Evolutionary conservation across 1,284 basidiomycete species (phyloP), one percentile per base, ranked within the genome.

Genomic region (Pseudozyma thailandica): DNA sequence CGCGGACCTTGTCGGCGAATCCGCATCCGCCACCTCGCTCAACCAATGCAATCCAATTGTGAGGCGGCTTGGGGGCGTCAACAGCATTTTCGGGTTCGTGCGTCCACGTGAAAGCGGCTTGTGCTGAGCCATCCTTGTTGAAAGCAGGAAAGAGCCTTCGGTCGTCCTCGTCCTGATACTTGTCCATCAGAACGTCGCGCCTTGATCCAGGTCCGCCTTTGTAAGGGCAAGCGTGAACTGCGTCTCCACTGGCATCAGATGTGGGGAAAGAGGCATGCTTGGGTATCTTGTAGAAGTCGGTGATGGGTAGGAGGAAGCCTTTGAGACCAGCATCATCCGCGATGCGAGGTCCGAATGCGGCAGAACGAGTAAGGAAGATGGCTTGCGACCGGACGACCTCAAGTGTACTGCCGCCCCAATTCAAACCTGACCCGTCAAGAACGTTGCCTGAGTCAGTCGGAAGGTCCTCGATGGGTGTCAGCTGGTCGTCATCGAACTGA

Each of bases 11-110:
- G 41, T 73, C 63, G 21, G 72, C 78, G 23, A 82, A 82, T 7
- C 77, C 54, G 31, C 81, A 82, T 16, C 61, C 59, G 10, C 78
- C 77, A 13, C 77, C 75, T 12, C 81, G 71, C 58, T 82, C 78
- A 1, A 82, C 74, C 0, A 82, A 55, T 2, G 81, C 81, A 28
- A 82, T 78, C 80, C 80, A 82, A 50, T 82, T 59, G 16, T 60
- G 33, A 0, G 77, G 77, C 16, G 81, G 81, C 31, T 48, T 59
- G 25, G 47, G 4, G 27, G 37, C 12, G 25, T 30, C 27, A 4
- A 21, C 4, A 15, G 21, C 30, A 18, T 26, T 25, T 15, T 47
- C 50, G 9, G 52, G 23, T 10, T 60, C 38, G 18, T 60, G 52
- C 2, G 57, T 65, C 59, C 52, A 56, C 7, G 48, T 59, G 50